Base-by-base conservation (phyloP, 2,329 filamentous ascomycete genomes). In the Endocalyx cinctus region DNA sequence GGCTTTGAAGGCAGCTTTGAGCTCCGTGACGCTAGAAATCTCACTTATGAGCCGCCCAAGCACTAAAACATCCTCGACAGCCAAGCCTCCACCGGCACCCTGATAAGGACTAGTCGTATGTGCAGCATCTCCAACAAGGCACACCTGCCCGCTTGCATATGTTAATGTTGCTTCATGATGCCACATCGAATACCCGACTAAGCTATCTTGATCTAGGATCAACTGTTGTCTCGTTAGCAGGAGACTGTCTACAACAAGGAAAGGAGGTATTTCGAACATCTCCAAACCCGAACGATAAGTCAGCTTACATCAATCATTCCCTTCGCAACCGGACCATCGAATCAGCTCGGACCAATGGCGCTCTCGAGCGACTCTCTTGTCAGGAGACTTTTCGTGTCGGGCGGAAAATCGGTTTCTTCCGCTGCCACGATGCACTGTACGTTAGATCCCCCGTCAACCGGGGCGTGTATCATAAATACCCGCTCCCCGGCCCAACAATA, bases 281-380 rank as follows among this genome's bases (percentile, higher is more conserved):
- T n/a, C n/a, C n/a, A n/a, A n/a, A n/a, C n/a, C n/a, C n/a, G n/a
- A n/a, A n/a, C n/a, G n/a, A n/a, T n/a, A n/a, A n/a, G n/a, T n/a
- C n/a, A n/a, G n/a, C 34, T 27, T 17, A 36, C 34, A 11, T 36
- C 34, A 18, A 36, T 36, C 29, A 36, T 27, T 18, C 22, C 29
- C 6, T 25, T 16, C 7, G 29, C 34, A 25, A 36, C 31, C 10
- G 34, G 29, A 11, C 29, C 25, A 25, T 23, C 29, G 3, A 31
- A 25, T 29, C 34, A 36, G 8, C 13, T 25, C 22, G n/a, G n/a
- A n/a, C n/a, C n/a, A n/a, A n/a, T n/a, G n/a, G n/a, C n/a, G n/a
- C n/a, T n/a, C n/a, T n/a, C 25, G 15, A 33, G 27, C 11, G 14
- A 19, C 23, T 33, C 22, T 12, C 31, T 6, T n/a, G 7, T 33